These are phyloP conservation scores for Agarophyton chilense DNA, from an alignment of 23 red algal genomes.

Conservation along the genomic window DNA sequence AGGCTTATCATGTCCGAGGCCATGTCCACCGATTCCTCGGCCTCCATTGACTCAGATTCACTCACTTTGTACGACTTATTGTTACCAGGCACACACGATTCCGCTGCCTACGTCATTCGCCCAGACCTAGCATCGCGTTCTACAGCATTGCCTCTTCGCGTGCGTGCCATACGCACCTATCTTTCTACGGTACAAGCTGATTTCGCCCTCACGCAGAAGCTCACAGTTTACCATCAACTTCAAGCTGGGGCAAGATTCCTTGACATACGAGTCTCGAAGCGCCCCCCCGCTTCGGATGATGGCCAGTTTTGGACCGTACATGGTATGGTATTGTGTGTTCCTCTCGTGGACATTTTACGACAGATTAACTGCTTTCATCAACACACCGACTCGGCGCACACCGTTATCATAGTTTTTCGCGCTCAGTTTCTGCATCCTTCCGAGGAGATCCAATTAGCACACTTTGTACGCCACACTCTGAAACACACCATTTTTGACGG, in stretches of 20 bases:
- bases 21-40: constrained; percentile 18
- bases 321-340: constrained; percentile 67
- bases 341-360: constrained; percentile 48
- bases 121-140: constrained; percentile 52
- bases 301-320: constrained; percentile 60
- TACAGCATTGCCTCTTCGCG: constrained; percentile 32
- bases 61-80: constrained; percentile 66
- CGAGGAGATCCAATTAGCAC: constrained; percentile 24
- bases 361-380: constrained; percentile 71
- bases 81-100: constrained; percentile 75
- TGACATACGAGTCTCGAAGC: constrained; percentile 73
- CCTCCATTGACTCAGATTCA: background rate
- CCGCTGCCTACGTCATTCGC: constrained; percentile 57
- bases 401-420: constrained; percentile 60
- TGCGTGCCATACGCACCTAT: constrained; percentile 31
- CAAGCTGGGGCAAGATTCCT: constrained; percentile 72
- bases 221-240: constrained; percentile 54
- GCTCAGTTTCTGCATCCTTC: background rate
- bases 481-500: constrained; percentile 37
- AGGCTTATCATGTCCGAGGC: background rate
- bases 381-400: background rate
- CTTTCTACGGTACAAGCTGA: constrained; percentile 44
- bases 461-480: constrained; percentile 21
- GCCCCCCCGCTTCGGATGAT: constrained; percentile 18
- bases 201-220: constrained; percentile 62